Base-by-base conservation (phyloP, 1,284 basidiomycete genomes). In the Boletus albobrunnescens region DNA sequence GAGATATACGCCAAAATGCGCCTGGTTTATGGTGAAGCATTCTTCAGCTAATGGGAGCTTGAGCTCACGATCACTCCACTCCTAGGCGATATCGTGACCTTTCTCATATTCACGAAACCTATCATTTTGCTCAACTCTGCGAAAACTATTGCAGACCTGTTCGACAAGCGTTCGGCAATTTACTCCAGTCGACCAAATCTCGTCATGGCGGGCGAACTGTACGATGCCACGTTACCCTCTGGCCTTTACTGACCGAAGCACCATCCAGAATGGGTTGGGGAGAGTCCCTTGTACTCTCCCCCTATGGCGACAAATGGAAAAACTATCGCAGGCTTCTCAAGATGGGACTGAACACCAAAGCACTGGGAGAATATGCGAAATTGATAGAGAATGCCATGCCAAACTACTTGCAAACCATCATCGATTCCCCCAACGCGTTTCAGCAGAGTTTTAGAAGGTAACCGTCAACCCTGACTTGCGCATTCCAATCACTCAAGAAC, bases 121-220 rank as follows among this genome's bases (percentile, higher is more conserved):
- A 42, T 42, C 32, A 42, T 42, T 23, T 35, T 42, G 8, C 41
- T 42, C 8, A 42, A 42, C 23, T 42, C 41, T 42, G 41, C 41
- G 13, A 33, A 42, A 20, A 24, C 41, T 5, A 42, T 42, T 13
- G 13, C 22, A 10, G 41, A 42, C 31, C 17, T 42, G 17, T 42
- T 42, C n/a, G 41, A 33, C 32, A 42, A 35, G 31, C 41, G 41
- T 14, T 42, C 41, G 6, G 41, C 41, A 9, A 42, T 42, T 11
- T 42, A 42, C 23, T 42, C 41, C 8, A 42, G 41, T 9, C 41
- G 41, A 26, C 41, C 41, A 17, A 33, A 35, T 35, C 32, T 42
- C 23, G 32, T 35, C 16, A 42, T 42, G 41, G 41, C 41, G 4
- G 41, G 41, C 17, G 41, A 42, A 20, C 41, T 42, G 41, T 42